Evolutionary conservation across 2,329 filamentous ascomycete species (phyloP).

Genomic region (Apiospora hydei): DNA sequence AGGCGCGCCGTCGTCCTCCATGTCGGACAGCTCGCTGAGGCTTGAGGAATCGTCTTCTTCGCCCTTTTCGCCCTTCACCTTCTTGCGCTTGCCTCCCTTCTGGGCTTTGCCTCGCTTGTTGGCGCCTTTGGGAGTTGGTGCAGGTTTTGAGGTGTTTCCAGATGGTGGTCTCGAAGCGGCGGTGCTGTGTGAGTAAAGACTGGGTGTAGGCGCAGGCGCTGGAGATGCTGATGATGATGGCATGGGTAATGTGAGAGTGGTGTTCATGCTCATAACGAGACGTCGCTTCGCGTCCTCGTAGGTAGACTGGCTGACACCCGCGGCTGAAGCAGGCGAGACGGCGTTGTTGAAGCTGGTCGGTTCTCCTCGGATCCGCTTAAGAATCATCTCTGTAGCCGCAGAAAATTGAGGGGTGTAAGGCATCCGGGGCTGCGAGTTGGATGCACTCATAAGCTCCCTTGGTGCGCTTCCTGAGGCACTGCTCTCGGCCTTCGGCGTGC

Average conservation of each 20-base stretch:
- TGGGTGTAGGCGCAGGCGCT: constrained; percentile 20
- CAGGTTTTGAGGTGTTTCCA: constrained; percentile 21
- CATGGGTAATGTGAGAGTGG: constrained; percentile 48
- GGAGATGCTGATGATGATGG: constrained; percentile 32
- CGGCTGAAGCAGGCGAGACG: constrained; percentile 43
- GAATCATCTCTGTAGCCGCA: constrained; percentile 49
- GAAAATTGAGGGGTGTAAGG: constrained; percentile 45
- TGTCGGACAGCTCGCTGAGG: constrained; percentile 40
- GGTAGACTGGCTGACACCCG: constrained; percentile 43
- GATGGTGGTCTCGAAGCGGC: not conserved
- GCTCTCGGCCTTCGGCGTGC: not conserved
- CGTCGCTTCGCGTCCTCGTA: constrained; percentile 50
- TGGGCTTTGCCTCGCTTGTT: constrained; percentile 31
- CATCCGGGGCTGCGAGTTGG: constrained; percentile 35
- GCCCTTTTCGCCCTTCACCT: constrained; percentile 40
- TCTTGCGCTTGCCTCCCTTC: constrained; percentile 45
- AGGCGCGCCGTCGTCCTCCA: constrained; percentile 32
- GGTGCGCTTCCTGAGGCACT: constrained; percentile 1
- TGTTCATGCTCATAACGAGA: constrained; percentile 50
- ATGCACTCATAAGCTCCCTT: constrained; percentile 33
- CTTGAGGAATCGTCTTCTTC: constrained; percentile 36
- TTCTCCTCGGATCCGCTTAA: constrained; percentile 47
- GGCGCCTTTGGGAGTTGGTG: constrained; percentile 31
- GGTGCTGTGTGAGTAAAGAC: not conserved
- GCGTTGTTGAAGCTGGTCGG: constrained; percentile 44